These are phyloP conservation scores for Aspergillus ustus DNA, from an alignment of 2,329 filamentous ascomycete genomes.

Conservation along the genomic window DNA sequence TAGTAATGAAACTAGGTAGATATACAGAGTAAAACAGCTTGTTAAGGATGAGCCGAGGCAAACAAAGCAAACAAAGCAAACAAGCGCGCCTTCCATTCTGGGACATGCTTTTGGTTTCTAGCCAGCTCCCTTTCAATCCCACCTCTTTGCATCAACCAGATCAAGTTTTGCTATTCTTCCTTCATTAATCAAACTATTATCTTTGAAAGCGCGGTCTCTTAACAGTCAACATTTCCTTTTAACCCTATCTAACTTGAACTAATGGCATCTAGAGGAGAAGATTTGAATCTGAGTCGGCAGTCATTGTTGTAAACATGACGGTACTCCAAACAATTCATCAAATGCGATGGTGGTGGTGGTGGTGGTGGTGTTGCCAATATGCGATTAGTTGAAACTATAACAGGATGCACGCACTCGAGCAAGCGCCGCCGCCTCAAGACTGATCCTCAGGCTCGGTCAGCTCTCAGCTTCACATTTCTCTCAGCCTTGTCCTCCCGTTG, in stretches of 20 bases:
- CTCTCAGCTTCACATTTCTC: not conserved
- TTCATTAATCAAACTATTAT: too few relatives aligned
- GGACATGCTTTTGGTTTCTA: not conserved
- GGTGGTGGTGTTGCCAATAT: not conserved
- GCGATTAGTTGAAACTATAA: not conserved
- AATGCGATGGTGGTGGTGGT: too few relatives aligned
- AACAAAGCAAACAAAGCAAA: conserved; percentile 9
- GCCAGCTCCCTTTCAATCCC: not conserved
- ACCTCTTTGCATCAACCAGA: too few relatives aligned
- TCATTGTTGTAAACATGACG: too few relatives aligned
- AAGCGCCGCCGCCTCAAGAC: not conserved
- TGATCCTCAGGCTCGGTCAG: not conserved
- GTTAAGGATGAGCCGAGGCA: not conserved
- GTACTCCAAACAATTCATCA: too few relatives aligned
- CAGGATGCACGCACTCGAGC: not conserved
- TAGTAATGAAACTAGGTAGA: too few relatives aligned
- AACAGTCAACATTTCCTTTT: too few relatives aligned
- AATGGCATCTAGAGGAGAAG: too few relatives aligned
- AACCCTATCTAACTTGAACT: too few relatives aligned
- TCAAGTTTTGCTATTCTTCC: too few relatives aligned
- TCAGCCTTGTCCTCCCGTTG: not conserved
- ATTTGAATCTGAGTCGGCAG: not conserved
- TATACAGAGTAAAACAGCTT: not conserved
- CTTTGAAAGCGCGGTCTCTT: too few relatives aligned
- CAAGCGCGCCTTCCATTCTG: not conserved